A percentile compares a stretch with the other conserved stretches of the same genome.
These are phyloP conservation scores for Lactuca saligna DNA, from an alignment of 129 eudicot species.

Conservation along the genomic window DNA sequence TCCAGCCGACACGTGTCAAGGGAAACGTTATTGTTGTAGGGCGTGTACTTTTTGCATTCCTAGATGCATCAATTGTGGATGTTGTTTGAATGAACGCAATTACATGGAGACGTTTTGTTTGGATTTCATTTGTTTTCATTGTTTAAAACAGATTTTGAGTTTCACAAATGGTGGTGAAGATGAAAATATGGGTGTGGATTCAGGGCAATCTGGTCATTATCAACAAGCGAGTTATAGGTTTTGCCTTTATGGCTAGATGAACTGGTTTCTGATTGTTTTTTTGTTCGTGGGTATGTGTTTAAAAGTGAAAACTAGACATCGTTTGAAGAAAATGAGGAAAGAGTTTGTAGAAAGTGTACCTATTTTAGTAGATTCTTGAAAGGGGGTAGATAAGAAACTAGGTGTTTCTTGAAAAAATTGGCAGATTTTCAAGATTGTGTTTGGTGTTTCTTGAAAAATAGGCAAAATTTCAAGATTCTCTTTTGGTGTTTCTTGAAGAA, in stretches of 20 bases:
- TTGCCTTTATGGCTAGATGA: constrained; percentile 44
- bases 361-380: constrained; percentile 8
- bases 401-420: constrained; percentile 15
- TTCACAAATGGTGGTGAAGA: constrained; percentile 33
- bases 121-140: constrained; percentile 48
- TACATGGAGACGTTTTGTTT: constrained; percentile 53
- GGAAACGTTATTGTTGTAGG: constrained; percentile 40
- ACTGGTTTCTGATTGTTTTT: constrained; percentile 14
- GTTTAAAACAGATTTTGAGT: constrained; percentile 33
- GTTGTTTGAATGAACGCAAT: constrained; percentile 50
- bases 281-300: constrained; percentile 10
- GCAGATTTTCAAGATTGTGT: neutral
- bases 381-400: neutral
- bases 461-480: too few relatives aligned
- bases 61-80: constrained; percentile 59
- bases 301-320: constrained; percentile 13
- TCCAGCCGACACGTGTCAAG: constrained; percentile 50
- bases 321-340: neutral
- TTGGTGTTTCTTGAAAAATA: neutral
- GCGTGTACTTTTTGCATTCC: constrained; percentile 60
- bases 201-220: constrained; percentile 15
- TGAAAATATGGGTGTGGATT: constrained; percentile 12
- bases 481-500: constrained; percentile 6
- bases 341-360: neutral
- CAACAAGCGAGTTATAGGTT: constrained; percentile 45